Percentiles rank a stretch among this genome's conserved stretches.
phyloP scores from a whole-genome alignment of 2,329 filamentous ascomycete species.

The Lachnellula arida region DNA sequence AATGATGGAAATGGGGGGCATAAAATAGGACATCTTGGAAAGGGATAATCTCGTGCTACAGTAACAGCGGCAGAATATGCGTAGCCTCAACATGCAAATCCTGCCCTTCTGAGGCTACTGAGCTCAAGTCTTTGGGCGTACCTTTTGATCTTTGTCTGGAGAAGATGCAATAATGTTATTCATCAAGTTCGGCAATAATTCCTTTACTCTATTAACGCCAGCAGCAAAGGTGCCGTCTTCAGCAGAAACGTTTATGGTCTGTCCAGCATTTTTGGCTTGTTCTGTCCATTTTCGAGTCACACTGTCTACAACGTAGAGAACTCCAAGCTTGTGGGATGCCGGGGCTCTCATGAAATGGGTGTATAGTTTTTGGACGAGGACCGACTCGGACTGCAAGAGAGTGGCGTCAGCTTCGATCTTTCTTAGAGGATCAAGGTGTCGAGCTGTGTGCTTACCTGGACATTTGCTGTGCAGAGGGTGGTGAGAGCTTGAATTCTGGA shows the following conservation, averaged over 20 bases:
- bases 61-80: conserved; percentile 13
- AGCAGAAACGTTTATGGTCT: conserved; percentile 74
- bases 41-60: conserved; percentile 1
- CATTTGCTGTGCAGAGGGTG: conserved; percentile 78
- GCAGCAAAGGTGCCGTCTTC: conserved; percentile 91
- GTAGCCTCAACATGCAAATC: conserved; percentile 20
- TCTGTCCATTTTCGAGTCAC: conserved; percentile 99
- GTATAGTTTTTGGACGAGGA: conserved; percentile 93
- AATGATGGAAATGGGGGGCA: background rate
- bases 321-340: conserved; percentile 93
- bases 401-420: conserved; percentile 13
- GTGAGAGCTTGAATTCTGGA: conserved; percentile 88
- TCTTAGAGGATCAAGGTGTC: background rate
- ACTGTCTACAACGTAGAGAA: conserved; percentile 99
- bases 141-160: conserved; percentile 86
- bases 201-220: conserved; percentile 93
- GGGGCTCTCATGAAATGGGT: conserved; percentile 96
- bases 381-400: conserved; percentile 73
- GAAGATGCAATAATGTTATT: conserved; percentile 87
- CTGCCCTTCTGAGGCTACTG: conserved; percentile 14
- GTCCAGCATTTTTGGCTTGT: conserved; percentile 80
- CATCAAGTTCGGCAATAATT: conserved; percentile 90
- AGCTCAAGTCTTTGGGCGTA: conserved; percentile 51
- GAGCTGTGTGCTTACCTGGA: conserved; percentile 63
- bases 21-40: conserved; percentile 8